Evolutionary conservation across 306 rosid genomes (phyloP).

Genomic region (Delonix regia): DNA sequence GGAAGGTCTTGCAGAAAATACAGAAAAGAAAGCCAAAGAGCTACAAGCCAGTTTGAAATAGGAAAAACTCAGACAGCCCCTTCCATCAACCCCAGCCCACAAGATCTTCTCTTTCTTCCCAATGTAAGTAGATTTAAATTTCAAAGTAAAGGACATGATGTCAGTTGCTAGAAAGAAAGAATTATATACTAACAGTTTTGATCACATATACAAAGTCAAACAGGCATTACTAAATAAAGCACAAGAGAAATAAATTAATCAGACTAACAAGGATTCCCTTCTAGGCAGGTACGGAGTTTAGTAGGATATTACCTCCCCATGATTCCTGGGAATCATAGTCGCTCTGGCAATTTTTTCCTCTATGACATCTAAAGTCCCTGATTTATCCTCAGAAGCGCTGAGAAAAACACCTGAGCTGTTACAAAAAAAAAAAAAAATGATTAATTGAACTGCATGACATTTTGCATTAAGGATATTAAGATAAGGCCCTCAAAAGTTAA

Average conservation of each 20-base stretch:
- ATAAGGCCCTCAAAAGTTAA: conserved; percentile 6
- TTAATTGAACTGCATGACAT: conserved; percentile 15
- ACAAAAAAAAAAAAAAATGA: conserved; percentile 29
- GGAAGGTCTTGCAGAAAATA: background rate
- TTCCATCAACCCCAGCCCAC: background rate
- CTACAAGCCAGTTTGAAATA: background rate
- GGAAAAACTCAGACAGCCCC: conserved; percentile 8
- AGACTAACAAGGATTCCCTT: conserved; percentile 12
- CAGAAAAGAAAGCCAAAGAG: background rate
- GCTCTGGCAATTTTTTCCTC: conserved; percentile 91
- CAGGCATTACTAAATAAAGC: conserved; percentile 12
- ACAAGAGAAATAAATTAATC: background rate
- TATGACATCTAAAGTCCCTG: conserved; percentile 62
- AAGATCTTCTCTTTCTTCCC: background rate
- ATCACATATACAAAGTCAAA: conserved; percentile 9
- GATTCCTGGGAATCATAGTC: conserved; percentile 76
- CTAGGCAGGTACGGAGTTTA: background rate
- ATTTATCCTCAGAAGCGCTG: conserved; percentile 67
- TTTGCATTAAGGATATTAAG: conserved; percentile 16
- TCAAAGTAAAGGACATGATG: conserved; percentile 8
- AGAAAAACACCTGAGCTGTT: conserved; percentile 83
- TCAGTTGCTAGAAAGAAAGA: conserved; percentile 23
- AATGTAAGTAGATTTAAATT: background rate
- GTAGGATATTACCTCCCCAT: conserved; percentile 74
- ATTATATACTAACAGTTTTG: background rate